Evolutionary conservation across 805 yeast species (phyloP).

Genomic region (Yarrowia divulgata): DNA sequence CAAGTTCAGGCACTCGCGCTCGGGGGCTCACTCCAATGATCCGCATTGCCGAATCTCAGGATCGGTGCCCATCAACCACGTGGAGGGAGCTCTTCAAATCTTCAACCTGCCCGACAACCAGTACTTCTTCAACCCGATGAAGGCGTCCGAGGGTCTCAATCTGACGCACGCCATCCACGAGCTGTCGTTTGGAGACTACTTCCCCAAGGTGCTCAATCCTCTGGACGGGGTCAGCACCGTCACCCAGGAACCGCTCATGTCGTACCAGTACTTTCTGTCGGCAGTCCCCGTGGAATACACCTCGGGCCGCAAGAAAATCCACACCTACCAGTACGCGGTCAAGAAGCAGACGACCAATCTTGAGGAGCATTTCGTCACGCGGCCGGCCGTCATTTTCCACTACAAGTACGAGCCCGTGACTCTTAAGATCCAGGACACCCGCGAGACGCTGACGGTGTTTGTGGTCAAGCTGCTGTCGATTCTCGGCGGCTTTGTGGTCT

Average conservation of each 20-base stretch:
- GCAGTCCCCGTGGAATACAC: constrained; percentile 84
- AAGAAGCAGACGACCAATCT: constrained; percentile 43
- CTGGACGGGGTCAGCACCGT: constrained; percentile 74
- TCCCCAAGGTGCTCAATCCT: constrained; percentile 87
- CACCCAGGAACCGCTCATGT: constrained; percentile 55
- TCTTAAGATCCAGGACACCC: constrained; percentile 68
- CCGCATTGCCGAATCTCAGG: constrained; percentile 46
- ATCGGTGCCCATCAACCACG: constrained; percentile 74
- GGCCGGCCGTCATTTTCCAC: constrained; percentile 82
- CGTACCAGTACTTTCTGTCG: constrained; percentile 69
- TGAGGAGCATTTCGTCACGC: constrained; percentile 46
- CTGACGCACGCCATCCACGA: constrained; percentile 87
- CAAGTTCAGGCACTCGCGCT: constrained; percentile 1
- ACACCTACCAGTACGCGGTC: constrained; percentile 84
- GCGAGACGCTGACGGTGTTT: constrained; percentile 81
- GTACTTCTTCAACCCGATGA: constrained; percentile 47
- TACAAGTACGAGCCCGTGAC: constrained; percentile 91
- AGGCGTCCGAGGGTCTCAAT: constrained; percentile 56
- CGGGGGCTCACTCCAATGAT: background rate
- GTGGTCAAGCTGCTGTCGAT: constrained; percentile 80
- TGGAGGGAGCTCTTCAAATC: constrained; percentile 83
- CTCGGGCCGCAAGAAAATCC: constrained; percentile 51
- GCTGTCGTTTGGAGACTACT: constrained; percentile 88
- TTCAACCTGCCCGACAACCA: constrained; percentile 54
- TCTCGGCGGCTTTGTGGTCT: constrained; percentile 77